These are phyloP conservation scores for Blastobotrys robertii DNA, from an alignment of 805 yeast species.

Conservation along the genomic window DNA sequence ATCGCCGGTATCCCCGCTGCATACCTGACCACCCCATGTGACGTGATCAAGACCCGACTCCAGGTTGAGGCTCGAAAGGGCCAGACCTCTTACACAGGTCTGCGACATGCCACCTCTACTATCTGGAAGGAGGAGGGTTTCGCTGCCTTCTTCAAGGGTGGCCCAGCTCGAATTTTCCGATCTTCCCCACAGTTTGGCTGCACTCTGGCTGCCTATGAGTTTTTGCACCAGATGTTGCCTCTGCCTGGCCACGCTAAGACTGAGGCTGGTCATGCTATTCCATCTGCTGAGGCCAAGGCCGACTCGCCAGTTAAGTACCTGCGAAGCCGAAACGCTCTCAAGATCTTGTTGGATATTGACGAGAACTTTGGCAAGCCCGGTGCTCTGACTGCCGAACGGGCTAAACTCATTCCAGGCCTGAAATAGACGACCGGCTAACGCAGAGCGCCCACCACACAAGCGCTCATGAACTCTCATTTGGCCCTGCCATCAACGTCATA, in stretches of 20 bases:
- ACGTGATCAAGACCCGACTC: constrained; percentile 89
- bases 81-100: constrained; percentile 68
- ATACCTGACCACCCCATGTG: constrained; percentile 91
- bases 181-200: constrained; percentile 98
- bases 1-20: constrained; percentile 98
- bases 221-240: constrained; percentile 73
- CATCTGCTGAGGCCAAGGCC: constrained; percentile 23
- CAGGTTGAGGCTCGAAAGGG: constrained; percentile 76
- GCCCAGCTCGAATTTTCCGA: constrained; percentile 86
- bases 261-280: constrained; percentile 36
- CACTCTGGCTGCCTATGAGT: constrained; percentile 93
- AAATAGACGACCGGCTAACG: constrained; percentile 3
- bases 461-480: too few species aligned
- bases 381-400: constrained; percentile 18
- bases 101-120: constrained; percentile 63
- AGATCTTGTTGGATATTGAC: constrained; percentile 35
- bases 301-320: constrained; percentile 29
- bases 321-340: constrained; percentile 33
- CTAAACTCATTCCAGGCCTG: constrained; percentile 15
- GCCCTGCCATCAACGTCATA: too few species aligned
- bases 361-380: constrained; percentile 36
- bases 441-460: too few species aligned
- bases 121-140: constrained; percentile 78
- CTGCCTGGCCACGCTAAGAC: constrained; percentile 36
- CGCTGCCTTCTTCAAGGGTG: constrained; percentile 88